A percentile compares a stretch with the other conserved stretches of the same genome.
Evolutionary conservation across 2,329 filamentous ascomycete species (phyloP).

Genomic region (Chalaropsis ovoidea): DNA sequence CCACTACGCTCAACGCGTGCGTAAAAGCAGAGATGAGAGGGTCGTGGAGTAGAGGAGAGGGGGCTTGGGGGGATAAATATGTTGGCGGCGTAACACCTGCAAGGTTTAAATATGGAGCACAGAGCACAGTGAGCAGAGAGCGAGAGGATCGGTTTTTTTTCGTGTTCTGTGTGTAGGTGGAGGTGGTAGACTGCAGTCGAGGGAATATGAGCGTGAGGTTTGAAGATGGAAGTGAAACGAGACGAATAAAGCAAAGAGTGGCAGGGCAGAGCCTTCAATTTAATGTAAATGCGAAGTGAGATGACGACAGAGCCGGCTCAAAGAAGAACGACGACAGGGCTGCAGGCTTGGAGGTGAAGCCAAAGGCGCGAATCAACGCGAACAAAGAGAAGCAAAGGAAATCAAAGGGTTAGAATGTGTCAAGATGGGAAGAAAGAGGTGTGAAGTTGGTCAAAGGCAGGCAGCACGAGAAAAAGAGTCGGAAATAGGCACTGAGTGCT

Average conservation of each 20-base stretch:
- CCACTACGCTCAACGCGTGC: not conserved
- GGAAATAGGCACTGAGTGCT: too few relatives aligned
- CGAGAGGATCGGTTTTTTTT: not conserved
- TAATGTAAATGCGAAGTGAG: not conserved
- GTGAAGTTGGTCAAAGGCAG: too few relatives aligned
- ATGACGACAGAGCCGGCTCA: not conserved
- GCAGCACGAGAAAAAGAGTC: too few relatives aligned
- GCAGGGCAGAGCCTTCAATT: conserved; percentile 4
- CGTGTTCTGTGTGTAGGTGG: not conserved
- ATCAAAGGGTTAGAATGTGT: too few relatives aligned
- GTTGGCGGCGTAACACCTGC: conserved; percentile 13
- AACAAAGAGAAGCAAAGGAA: too few relatives aligned
- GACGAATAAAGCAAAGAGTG: not conserved
- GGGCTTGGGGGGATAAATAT: conserved; percentile 6
- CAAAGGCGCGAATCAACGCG: not conserved
- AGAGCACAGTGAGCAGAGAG: not conserved
- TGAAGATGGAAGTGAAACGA: conserved; percentile 2
- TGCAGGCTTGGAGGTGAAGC: not conserved
- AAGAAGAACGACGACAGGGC: not conserved
- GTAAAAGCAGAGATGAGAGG: not conserved
- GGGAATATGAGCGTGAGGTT: not conserved
- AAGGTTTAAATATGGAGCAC: conserved; percentile 10
- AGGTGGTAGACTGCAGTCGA: not conserved
- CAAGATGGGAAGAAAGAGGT: too few relatives aligned
- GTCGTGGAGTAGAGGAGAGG: not conserved